Evolutionary conservation across 257 asterid genomes (phyloP), one percentile per base, ranked within the genome.

Genomic region (Knoxia roxburghii): DNA sequence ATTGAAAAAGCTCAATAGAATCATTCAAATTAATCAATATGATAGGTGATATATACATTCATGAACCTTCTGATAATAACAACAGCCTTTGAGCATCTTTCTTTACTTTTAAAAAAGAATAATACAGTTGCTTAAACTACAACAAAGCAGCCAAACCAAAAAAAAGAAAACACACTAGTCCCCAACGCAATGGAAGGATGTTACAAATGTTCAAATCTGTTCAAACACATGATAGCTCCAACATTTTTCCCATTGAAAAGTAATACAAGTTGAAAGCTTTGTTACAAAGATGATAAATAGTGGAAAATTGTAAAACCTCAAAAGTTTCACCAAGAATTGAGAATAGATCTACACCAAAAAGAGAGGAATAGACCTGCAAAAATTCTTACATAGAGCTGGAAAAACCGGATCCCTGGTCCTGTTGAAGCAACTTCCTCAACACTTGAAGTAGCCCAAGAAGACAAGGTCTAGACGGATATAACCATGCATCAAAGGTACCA

Each of bases 361-460:
- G 64, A 37, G 17, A 32, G 32, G 1, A 58, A 18, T 30, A 13
- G 64, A 58, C 30, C 9, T 14, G 43, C 43, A 58, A 58, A 9
- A 30, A 1, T 18, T 78, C 97, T 83, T 80, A 90, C 97, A 26
- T 84, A 90, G 59, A 90, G 95, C 86, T 90, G 96, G 75, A 90
- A 88, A 78, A 88, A 90, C 14, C 89, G 87, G 73, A 79, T 61
- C 61, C 96, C 95, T 26, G 90, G 84, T 73, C 89, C 97, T 17
- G 89, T 83, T 41, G 96, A 88, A 75, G 92, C 90, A 55, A 90
- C 95, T 83, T 88, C 97, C 77, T 90, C 96, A 17, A 88, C 74
- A 61, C 89, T 86, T 64, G 82, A 86, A 55, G 97, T 90, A 53
- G 75, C 82, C 86, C 86, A 85, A 5, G 95, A 84, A 24, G 97